Evolutionary conservation across 139 green algal genomes (phyloP).

Genomic region (Monoraphidium neglectum): DNA sequence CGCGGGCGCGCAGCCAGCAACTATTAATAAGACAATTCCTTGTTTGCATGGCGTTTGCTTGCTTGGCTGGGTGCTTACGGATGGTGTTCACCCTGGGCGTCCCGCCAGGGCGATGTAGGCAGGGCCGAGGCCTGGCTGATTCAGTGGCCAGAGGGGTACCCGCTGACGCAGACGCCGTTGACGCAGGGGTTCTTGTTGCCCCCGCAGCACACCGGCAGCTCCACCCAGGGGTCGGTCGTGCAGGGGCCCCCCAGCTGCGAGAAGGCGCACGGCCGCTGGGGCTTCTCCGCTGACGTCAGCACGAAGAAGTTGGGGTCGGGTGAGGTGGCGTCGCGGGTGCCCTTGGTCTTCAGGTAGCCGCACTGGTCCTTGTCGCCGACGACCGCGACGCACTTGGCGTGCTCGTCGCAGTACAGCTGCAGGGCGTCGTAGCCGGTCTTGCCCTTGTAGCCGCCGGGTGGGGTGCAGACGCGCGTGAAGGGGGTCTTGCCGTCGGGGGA

Average conservation of each 20-base stretch:
- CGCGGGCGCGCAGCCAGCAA: too few relatives aligned
- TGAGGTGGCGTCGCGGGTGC: background rate
- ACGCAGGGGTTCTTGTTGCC: constrained; percentile 6
- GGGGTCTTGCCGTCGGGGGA: background rate
- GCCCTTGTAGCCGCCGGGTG: background rate
- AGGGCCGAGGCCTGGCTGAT: too few relatives aligned
- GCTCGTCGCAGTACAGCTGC: background rate
- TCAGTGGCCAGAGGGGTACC: background rate
- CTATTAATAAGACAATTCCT: too few relatives aligned
- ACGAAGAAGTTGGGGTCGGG: too few relatives aligned
- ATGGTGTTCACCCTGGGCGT: too few relatives aligned
- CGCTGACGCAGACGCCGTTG: background rate
- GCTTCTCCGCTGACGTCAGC: background rate
- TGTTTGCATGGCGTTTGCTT: too few relatives aligned
- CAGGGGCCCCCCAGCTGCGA: background rate
- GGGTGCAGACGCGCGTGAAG: background rate
- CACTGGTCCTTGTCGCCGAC: background rate
- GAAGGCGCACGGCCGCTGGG: background rate
- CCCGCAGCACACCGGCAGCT: background rate
- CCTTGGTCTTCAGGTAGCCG: background rate
- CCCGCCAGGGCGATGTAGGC: too few relatives aligned
- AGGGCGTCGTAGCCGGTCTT: background rate
- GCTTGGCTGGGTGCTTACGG: too few relatives aligned
- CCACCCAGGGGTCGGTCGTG: background rate
- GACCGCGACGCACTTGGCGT: background rate